Conservation (phyloP, 495 filamentous ascomycete species). For the Penicillium canescens region DNA sequence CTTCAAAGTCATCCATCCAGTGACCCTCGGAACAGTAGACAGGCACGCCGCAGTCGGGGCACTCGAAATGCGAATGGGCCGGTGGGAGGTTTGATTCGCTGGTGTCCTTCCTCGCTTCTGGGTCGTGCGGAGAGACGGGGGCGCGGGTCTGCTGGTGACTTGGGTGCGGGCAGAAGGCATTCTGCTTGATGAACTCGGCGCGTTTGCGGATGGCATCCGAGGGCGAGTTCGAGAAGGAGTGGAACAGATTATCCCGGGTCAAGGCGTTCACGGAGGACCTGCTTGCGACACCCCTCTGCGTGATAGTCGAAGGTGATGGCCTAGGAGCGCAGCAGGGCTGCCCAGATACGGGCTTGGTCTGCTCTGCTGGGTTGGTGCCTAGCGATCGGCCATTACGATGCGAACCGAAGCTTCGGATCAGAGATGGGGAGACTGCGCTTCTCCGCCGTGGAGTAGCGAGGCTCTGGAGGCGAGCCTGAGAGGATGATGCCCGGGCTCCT, state of each 20-base stretch:
- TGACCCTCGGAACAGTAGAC: slow-evolving; percentile 91
- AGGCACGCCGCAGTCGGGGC: slow-evolving; percentile 93
- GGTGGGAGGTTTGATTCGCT: slow-evolving; percentile 56
- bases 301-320: slow-evolving; percentile 10
- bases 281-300: slow-evolving; percentile 28
- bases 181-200: slow-evolving; percentile 84
- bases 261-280: slow-evolving; percentile 49
- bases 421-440: slow-evolving; percentile 24
- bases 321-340: slow-evolving; percentile 8
- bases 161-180: slow-evolving; percentile 90
- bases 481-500: slow-evolving; percentile 19
- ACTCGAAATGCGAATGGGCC: slow-evolving; percentile 86
- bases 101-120: slow-evolving; percentile 53
- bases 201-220: slow-evolving; percentile 78
- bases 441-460: slow-evolving; percentile 25
- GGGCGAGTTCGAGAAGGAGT: slow-evolving; percentile 85
- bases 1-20: slow-evolving; percentile 92
- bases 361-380: slow-evolving; percentile 12
- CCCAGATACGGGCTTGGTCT: slow-evolving; percentile 10
- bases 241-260: slow-evolving; percentile 82
- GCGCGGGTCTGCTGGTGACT: slow-evolving; percentile 70
- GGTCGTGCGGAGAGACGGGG: slow-evolving; percentile 58
- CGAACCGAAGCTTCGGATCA: slow-evolving; percentile 35
- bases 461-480: slow-evolving; percentile 22
- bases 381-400: slow-evolving; percentile 24